Conservation (phyloP, 2,329 filamentous ascomycete species). For the Cladophialophora psammophila region DNA sequence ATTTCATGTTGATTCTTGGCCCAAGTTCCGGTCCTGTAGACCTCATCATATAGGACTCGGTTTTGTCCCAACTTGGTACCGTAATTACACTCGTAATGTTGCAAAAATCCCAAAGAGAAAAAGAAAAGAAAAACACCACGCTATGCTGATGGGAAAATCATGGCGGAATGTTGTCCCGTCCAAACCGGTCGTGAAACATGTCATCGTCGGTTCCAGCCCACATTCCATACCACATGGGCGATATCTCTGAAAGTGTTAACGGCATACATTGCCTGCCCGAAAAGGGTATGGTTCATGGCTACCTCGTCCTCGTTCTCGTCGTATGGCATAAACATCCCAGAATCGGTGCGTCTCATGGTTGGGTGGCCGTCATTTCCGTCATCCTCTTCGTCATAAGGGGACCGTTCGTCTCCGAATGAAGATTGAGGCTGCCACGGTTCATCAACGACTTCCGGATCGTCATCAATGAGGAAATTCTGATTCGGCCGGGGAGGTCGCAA, state of each 20-base stretch:
- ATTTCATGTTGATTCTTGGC: neutral
- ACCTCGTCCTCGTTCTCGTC: constrained; percentile 70
- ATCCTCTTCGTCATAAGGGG: constrained; percentile 50
- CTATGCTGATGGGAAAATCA: constrained; percentile 27
- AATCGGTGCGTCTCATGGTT: constrained; percentile 78
- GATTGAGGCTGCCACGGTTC: constrained; percentile 54
- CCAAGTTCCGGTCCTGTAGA: neutral
- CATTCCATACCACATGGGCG: constrained; percentile 72
- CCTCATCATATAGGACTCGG: neutral
- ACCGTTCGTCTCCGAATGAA: constrained; percentile 22
- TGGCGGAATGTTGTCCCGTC: constrained; percentile 12
- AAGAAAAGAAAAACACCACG: constrained; percentile 21
- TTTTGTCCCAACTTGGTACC: neutral
- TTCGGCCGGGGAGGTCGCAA: constrained; percentile 73
- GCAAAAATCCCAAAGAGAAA: constrained; percentile 5
- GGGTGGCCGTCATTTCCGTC: constrained; percentile 61
- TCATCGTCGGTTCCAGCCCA: constrained; percentile 59
- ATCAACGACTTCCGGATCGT: constrained; percentile 63
- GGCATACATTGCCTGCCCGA: constrained; percentile 82
- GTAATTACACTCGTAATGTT: constrained; percentile 18
- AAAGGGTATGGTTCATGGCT: constrained; percentile 66
- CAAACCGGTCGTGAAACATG: neutral
- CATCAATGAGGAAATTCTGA: constrained; percentile 69
- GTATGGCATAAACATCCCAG: constrained; percentile 91
- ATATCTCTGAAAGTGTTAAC: constrained; percentile 71